These are phyloP conservation scores for Phytopythium oedochilum DNA, from an alignment of 352 stramenopile genomes.

Conservation along the genomic window DNA sequence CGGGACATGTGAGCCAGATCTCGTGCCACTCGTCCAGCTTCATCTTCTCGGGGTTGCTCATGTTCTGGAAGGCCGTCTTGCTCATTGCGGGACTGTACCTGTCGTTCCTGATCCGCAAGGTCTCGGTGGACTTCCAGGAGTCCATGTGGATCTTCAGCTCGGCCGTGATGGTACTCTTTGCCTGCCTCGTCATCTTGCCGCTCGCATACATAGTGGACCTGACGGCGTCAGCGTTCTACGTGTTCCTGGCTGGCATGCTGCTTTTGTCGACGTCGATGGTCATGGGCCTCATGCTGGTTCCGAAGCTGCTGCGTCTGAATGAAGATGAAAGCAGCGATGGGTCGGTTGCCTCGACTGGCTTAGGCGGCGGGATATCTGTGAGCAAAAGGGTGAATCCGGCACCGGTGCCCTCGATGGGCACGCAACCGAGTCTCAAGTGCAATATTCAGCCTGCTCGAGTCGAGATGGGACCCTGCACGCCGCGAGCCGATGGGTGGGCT, in stretches of 20 bases:
- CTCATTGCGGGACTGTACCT: constrained; percentile 37
- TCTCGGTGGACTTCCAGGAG: constrained; percentile 66
- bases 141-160: constrained; percentile 60
- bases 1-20: constrained; percentile 18
- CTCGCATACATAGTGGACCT: constrained; percentile 48
- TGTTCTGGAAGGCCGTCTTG: constrained; percentile 57
- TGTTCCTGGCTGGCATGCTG: constrained; percentile 21
- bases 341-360: no score
- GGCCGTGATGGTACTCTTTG: constrained; percentile 38
- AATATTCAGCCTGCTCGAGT: neutral
- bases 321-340: no score
- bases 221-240: constrained; percentile 26
- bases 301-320: constrained; percentile 34
- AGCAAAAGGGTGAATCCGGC: no score
- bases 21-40: constrained; percentile 35
- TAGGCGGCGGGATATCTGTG: no score
- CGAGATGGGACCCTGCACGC: constrained; percentile 7
- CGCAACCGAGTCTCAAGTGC: neutral
- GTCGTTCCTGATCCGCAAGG: constrained; percentile 57
- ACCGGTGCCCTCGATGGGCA: neutral
- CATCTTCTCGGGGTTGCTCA: constrained; percentile 44
- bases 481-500: constrained; percentile 34
- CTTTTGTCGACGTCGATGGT: constrained; percentile 30
- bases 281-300: constrained; percentile 38
- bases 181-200: constrained; percentile 36